A percentile compares a stretch with the other conserved stretches of the same genome.
phyloP scores from a whole-genome alignment of 2,329 filamentous ascomycete genomes.

The Aspergillus niger region DNA sequence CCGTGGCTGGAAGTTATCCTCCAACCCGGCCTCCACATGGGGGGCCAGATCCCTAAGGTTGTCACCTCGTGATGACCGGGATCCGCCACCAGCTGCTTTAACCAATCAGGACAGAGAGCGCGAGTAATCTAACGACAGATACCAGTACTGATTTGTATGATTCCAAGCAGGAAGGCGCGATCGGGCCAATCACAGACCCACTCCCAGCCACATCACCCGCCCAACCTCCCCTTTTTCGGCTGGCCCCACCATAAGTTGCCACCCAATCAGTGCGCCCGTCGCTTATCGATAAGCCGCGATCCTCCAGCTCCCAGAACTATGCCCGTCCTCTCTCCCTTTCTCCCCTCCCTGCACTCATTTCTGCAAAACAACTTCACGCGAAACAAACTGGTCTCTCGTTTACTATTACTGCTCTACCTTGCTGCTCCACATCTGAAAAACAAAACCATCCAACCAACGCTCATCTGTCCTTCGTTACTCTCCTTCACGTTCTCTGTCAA shows the following conservation, averaged over 20 bases:
- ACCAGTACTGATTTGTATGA: too few species aligned
- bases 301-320: slow-evolving; percentile 7
- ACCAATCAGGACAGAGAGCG: too few species aligned
- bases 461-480: background rate
- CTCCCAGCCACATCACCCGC: slow-evolving; percentile 17
- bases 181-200: background rate
- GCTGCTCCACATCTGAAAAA: background rate
- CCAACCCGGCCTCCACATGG: too few species aligned
- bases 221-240: slow-evolving; percentile 17
- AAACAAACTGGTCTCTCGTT: background rate
- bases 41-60: background rate
- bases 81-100: too few species aligned
- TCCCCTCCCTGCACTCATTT: background rate
- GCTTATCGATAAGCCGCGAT: slow-evolving; percentile 8
- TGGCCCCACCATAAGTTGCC: slow-evolving; percentile 6
- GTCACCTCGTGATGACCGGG: background rate
- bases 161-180: too few species aligned
- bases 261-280: slow-evolving; percentile 3
- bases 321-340: background rate
- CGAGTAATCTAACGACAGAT: too few species aligned
- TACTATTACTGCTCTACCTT: slow-evolving; percentile 4
- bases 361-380: background rate
- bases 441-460: too few species aligned
- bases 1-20: background rate
- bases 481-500: background rate